These are phyloP conservation scores for Protomyces macrosporus DNA, from an alignment of 1,139 yeast genomes.

Conservation along the genomic window DNA sequence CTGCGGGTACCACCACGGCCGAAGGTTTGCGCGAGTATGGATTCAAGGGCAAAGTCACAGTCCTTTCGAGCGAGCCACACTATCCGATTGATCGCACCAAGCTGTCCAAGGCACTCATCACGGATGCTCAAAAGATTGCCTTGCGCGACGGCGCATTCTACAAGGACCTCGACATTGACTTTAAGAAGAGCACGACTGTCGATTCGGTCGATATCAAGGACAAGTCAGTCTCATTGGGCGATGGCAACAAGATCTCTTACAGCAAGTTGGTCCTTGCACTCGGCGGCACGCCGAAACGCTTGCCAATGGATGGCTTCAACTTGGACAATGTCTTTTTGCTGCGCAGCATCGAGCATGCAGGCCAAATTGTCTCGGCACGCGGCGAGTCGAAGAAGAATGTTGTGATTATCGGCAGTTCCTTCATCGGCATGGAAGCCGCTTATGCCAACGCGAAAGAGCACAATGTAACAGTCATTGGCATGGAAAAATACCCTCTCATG, in stretches of 20 bases:
- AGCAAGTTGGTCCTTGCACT: conserved; percentile 28
- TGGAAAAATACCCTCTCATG: conserved; percentile 25
- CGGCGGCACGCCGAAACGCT: conserved; percentile 27
- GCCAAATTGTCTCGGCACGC: conserved; percentile 24
- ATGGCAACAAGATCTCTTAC: conserved; percentile 15
- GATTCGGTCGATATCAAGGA: conserved; percentile 20
- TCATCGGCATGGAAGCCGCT: conserved; percentile 30
- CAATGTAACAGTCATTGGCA: conserved; percentile 27
- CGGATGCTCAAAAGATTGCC: conserved; percentile 25
- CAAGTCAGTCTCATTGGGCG: conserved; percentile 18
- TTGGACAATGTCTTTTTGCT: conserved; percentile 27
- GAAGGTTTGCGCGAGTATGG: conserved; percentile 27
- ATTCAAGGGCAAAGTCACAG: conserved; percentile 26
- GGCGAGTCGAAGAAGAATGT: conserved; percentile 27
- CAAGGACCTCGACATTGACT: conserved; percentile 26
- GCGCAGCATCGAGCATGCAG: conserved; percentile 25
- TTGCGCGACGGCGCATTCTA: conserved; percentile 27
- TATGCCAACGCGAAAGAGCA: conserved; percentile 26
- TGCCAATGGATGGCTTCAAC: conserved; percentile 29
- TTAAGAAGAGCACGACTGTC: conserved; percentile 19
- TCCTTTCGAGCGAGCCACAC: conserved; percentile 25
- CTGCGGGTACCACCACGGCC: conserved; percentile 24
- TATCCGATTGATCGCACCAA: conserved; percentile 29
- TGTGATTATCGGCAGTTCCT: conserved; percentile 29
- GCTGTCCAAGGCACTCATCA: conserved; percentile 28